Evolutionary conservation across 768 basidiomycete genomes (phyloP), one percentile per base, ranked within the genome.

Genomic region (Phaffia australis): DNA sequence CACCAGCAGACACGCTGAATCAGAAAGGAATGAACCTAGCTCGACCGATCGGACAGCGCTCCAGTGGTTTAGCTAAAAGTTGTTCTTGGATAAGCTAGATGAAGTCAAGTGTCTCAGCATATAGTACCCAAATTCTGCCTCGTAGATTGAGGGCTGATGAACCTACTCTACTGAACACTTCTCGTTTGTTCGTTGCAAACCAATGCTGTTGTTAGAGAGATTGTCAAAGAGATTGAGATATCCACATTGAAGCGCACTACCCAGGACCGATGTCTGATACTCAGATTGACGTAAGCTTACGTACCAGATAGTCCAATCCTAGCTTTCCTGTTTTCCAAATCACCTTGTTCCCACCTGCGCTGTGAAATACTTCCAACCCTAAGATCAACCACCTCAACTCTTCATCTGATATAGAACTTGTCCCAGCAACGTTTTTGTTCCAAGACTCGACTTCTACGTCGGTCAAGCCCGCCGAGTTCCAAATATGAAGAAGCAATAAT

Each of bases 11-110:
- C 14, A 25, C 5, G 3, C 47, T 19, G 47, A 61, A 16, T 27
- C 23, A 48, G 6, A 35, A 32, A 42, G 27, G 16, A n/a, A 48
- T 25, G 11, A 5, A 64, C 54, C 59, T 61, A 21, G 86, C 88
- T 71, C 81, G 85, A 5, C 85, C 86, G 69, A 93, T 82, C 0
- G 88, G 89, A 77, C 90, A 93, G 58, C 88, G 81, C 63, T 87
- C 82, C 70, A 87, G 83, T 49, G 78, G 77, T 11, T 86, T 83
- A 60, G 89, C 81, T 68, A 85, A 87, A 3, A 87, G 77, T 75
- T 93, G 90, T 72, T 92, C 90, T 30, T 85, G 78, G 11, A 90
- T 81, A 21, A 88, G 79, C 87, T 90, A 66, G n/a, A 50, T 16
- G 32, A 42, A 8, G 23, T 60, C n/a, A 0, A 2, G 11, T 21